A percentile compares a stretch with the other conserved stretches of the same genome.
phyloP scores from a whole-genome alignment of 202 grass and related monocot genomes.

The Miscanthus sacchariflorus region DNA sequence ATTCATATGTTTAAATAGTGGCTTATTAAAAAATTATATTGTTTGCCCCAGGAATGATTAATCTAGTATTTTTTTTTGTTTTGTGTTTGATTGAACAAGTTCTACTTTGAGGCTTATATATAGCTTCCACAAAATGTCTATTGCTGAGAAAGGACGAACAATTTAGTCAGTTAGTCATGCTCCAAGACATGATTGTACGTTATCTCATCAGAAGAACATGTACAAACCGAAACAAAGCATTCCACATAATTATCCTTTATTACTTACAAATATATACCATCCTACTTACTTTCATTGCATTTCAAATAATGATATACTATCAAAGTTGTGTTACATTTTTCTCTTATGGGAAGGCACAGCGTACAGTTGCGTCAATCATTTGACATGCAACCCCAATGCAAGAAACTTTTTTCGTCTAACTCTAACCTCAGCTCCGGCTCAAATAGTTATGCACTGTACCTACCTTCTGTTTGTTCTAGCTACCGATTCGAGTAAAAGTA shows the following conservation, averaged over 20 bases:
- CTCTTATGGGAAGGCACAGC: neutral
- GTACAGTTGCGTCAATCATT: neutral
- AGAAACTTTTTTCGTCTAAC: neutral
- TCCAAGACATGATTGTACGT: neutral
- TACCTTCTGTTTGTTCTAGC: conserved; percentile 39
- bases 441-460: conserved; percentile 20
- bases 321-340: neutral
- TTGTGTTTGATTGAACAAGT: neutral
- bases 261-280: neutral
- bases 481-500: conserved; percentile 44
- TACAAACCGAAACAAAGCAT: neutral
- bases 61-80: neutral
- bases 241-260: neutral
- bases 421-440: neutral
- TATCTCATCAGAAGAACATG: neutral
- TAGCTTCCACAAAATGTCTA: neutral
- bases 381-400: neutral
- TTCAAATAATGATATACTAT: neutral
- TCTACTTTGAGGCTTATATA: neutral
- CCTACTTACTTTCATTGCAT: neutral
- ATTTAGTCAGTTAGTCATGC: neutral
- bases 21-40: neutral
- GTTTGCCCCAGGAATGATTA: neutral
- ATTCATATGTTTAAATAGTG: neutral
- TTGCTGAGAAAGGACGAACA: neutral